Percentiles rank a stretch among this genome's conserved stretches.
Evolutionary conservation across 192 early-diverging fungal genomes (phyloP).

Genomic region (Coemansia sp.): DNA sequence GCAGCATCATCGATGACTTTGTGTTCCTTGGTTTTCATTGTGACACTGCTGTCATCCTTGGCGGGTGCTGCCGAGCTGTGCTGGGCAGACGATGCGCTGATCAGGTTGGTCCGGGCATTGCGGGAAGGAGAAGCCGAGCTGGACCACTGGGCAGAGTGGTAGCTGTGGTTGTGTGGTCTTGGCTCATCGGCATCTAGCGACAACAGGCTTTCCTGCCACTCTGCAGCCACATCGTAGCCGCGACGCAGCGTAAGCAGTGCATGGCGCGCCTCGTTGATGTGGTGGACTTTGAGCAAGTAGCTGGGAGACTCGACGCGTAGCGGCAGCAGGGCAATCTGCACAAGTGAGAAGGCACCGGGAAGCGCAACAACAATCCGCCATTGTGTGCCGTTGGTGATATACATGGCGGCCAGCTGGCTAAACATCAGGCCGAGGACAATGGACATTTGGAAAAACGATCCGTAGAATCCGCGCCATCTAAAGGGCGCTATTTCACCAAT

Average conservation of each 20-base stretch:
- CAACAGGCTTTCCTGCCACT: conserved; percentile 56
- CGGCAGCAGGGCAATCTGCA: conserved; percentile 60
- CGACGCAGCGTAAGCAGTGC: conserved; percentile 61
- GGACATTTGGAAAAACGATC: conserved; percentile 67
- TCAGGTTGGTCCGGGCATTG: not conserved
- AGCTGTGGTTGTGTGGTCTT: not conserved
- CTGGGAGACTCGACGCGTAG: conserved; percentile 68
- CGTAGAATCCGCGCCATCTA: conserved; percentile 63
- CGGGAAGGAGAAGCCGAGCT: not conserved
- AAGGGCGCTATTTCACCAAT: conserved; percentile 72
- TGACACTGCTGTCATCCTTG: conserved; percentile 16
- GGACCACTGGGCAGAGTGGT: conserved; percentile 6
- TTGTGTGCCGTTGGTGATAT: conserved; percentile 47
- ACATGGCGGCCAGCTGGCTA: conserved; percentile 59
- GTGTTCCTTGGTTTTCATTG: conserved; percentile 12
- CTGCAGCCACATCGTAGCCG: conserved; percentile 57
- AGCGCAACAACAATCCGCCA: conserved; percentile 71
- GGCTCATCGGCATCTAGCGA: conserved; percentile 16
- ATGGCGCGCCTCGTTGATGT: conserved; percentile 59
- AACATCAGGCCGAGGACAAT: conserved; percentile 73
- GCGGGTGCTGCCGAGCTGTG: not conserved
- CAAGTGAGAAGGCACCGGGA: conserved; percentile 55
- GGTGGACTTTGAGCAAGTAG: conserved; percentile 60
- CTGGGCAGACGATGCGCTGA: not conserved
- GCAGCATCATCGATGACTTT: not conserved